Percentiles rank a stretch among this genome's conserved stretches.
Conservation (phyloP, 176 grass and related monocot species). For the Themeda triandra region DNA sequence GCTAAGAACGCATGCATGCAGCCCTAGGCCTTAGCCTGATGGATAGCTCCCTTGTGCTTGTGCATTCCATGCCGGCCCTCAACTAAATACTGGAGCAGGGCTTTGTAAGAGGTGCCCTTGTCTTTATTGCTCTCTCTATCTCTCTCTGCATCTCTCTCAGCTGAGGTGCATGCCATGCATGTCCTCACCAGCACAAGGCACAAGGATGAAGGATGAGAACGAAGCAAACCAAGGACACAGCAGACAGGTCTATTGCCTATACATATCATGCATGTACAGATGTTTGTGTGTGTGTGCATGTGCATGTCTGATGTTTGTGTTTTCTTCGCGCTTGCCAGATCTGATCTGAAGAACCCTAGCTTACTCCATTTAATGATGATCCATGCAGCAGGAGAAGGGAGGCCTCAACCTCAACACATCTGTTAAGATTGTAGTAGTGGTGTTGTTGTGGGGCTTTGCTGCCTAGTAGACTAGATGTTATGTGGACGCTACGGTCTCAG, state of each 20-base stretch:
- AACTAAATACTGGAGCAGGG: slow-evolving; percentile 68
- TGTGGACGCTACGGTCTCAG: neutral
- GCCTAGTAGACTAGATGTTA: neutral
- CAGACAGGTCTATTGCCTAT: slow-evolving; percentile 31
- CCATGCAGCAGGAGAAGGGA: slow-evolving; percentile 26
- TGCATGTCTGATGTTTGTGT: slow-evolving; percentile 39
- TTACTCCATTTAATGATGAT: slow-evolving; percentile 39
- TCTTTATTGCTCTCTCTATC: slow-evolving; percentile 46
- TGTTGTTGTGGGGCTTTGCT: slow-evolving; percentile 38
- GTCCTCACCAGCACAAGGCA: slow-evolving; percentile 39
- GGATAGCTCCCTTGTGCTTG: slow-evolving; percentile 30
- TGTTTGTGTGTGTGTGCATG: slow-evolving; percentile 11
- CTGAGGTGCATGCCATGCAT: slow-evolving; percentile 34
- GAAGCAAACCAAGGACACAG: slow-evolving; percentile 27
- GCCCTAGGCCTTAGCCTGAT: slow-evolving; percentile 26
- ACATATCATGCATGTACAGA: slow-evolving; percentile 16
- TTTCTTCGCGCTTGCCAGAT: slow-evolving; percentile 27
- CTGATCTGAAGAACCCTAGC: slow-evolving; percentile 12
- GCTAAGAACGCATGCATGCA: slow-evolving; percentile 52
- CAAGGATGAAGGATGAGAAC: slow-evolving; percentile 39
- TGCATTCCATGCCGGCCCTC: slow-evolving; percentile 50
- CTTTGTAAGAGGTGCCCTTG: slow-evolving; percentile 94
- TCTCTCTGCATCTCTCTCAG: neutral
- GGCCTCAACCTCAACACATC: slow-evolving; percentile 32
- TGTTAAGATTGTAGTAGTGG: slow-evolving; percentile 35